These are phyloP conservation scores for Graphilbum sp. DNA, from an alignment of 2,329 filamentous ascomycete species.

Conservation along the genomic window DNA sequence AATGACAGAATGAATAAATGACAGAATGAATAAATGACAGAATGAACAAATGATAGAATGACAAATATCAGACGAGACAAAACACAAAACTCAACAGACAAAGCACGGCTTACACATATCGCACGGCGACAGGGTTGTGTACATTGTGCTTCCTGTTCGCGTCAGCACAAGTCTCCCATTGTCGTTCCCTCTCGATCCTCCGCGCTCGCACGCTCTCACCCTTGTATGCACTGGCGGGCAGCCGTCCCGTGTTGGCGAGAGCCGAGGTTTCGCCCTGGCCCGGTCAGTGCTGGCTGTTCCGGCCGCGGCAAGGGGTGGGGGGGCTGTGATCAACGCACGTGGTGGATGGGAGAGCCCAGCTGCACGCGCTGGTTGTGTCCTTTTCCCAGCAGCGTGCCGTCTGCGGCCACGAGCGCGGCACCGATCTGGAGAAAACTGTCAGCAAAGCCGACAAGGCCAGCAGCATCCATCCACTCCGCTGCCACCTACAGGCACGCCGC, in stretches of 20 bases:
- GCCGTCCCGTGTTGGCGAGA: constrained; percentile 57
- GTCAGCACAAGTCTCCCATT: no score
- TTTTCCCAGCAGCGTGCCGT: constrained; percentile 53
- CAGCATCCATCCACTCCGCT: no score
- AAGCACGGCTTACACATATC: constrained; percentile 45
- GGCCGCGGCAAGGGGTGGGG: no score
- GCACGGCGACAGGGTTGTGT: constrained; percentile 64
- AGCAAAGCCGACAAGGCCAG: no score
- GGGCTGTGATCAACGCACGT: constrained; percentile 39
- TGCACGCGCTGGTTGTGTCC: constrained; percentile 67
- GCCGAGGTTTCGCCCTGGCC: constrained; percentile 51
- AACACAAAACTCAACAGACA: not conserved
- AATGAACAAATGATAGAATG: no score
- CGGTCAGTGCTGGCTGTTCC: no score
- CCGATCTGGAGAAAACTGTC: no score
- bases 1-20: no score
- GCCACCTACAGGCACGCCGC: constrained; percentile 31
- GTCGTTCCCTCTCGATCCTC: no score
- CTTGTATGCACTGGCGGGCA: constrained; percentile 51
- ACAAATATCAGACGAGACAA: not conserved
- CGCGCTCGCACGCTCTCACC: no score
- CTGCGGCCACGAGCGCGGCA: constrained; percentile 44
- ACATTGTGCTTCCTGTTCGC: constrained; percentile 61
- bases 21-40: no score
- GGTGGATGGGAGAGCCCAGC: constrained; percentile 52